Conservation (phyloP, 306 rosid species). For the Adenanthera pavonina region DNA sequence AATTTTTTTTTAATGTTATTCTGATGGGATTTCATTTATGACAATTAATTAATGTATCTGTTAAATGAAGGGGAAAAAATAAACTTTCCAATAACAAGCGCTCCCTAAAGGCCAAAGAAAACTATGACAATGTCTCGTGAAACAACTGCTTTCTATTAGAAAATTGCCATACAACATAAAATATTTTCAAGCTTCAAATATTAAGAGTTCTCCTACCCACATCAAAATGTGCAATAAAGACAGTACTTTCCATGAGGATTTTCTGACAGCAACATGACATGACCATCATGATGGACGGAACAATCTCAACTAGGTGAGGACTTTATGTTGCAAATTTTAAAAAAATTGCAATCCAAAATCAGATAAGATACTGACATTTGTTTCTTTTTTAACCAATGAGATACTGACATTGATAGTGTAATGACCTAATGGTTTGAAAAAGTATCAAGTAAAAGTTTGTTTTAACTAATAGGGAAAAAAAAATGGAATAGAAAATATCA, state of each 20-base stretch:
- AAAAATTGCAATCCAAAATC: conserved; percentile 8
- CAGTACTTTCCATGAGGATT: background rate
- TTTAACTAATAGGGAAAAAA: background rate
- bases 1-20: background rate
- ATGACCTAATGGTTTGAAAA: background rate
- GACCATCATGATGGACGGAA: background rate
- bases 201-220: background rate
- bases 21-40: background rate
- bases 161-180: conserved; percentile 1
- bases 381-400: background rate
- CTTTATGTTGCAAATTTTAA: conserved; percentile 10
- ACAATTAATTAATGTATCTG: background rate
- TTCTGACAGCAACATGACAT: conserved; percentile 19
- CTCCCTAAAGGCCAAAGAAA: conserved; percentile 3
- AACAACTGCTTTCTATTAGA: background rate
- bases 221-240: conserved; percentile 4
- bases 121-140: background rate
- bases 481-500: background rate
- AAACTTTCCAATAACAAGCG: conserved; percentile 9
- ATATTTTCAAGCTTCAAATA: background rate
- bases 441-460: background rate
- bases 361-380: background rate
- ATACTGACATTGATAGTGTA: background rate
- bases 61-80: background rate
- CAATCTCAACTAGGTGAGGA: conserved; percentile 5